Evolutionary conservation across 306 rosid species (phyloP), one percentile per base, ranked within the genome.

Genomic region (Prunus fruticosa): DNA sequence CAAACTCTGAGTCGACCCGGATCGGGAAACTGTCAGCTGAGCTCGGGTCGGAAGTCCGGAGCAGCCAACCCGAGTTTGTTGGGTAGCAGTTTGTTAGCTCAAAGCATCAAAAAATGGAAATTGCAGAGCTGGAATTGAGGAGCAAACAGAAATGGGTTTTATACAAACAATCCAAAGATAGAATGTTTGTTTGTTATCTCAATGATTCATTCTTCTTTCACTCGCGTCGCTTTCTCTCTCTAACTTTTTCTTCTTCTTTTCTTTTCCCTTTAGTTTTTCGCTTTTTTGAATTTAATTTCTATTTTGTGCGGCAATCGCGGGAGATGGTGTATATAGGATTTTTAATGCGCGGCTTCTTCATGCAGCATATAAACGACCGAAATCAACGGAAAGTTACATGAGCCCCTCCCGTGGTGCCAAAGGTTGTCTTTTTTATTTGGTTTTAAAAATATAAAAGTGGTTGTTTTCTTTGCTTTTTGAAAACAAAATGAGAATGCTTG

Each of bases 291-390:
- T 45, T 25, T 30, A 30, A 22, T 43, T 25, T 30, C 49, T 34
- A 16, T 56, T 34, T 78, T 63, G n/a, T 63, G 89, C 97, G 93
- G 80, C 74, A 81, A 91, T 96, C 79, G 87, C 97, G 98, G 97
- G 77, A 63, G 86, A 75, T 57, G 43, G 84, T 73, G 82, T 75
- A 75, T 47, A 75, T 46, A 64, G 71, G 69, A 43, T 61, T 79
- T 38, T 73, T 58, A 76, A 80, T 65, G 82, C 70, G 61, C 74
- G 47, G 25, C 38, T 23, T 74, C 53, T 82, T 78, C 81, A 73
- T 79, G 85, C 80, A 81, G 58, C 72, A 67, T 75, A 82, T 64
- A 2, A 79, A 51, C 8, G 80, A 8, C 80, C 96, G 88, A 77
- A 83, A 91, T 91, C 88, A 89, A 38, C 88, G 96, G 88, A 75